phyloP scores from a whole-genome alignment of 2,329 filamentous ascomycete species.

The Dactylellina leptospora region DNA sequence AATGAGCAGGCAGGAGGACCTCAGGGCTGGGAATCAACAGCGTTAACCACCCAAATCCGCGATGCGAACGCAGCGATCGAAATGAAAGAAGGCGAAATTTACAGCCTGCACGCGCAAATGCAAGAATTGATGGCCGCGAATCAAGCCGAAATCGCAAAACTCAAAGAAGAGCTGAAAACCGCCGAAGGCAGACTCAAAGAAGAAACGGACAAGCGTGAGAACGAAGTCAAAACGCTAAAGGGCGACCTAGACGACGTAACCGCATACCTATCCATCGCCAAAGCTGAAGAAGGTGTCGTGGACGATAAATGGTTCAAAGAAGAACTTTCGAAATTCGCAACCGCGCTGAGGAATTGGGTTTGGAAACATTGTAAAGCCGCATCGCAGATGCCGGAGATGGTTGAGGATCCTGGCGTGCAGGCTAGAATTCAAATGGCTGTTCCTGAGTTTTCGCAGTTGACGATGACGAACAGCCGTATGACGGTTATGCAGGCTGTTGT shows the following conservation, averaged over 20 bases:
- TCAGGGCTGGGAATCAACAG: conserved; percentile 24
- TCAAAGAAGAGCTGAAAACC: conserved; percentile 43
- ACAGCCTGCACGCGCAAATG: conserved; percentile 47
- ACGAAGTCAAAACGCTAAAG: conserved; percentile 40
- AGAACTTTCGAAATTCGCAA: conserved; percentile 43
- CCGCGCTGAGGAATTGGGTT: conserved; percentile 41
- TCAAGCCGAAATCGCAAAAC: conserved; percentile 44
- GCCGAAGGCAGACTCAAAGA: conserved; percentile 48
- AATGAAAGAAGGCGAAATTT: conserved; percentile 42
- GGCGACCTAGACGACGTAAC: conserved; percentile 50
- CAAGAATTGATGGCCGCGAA: conserved; percentile 52
- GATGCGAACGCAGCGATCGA: conserved; percentile 39
- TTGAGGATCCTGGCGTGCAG: conserved; percentile 33
- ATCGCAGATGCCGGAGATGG: conserved; percentile 44
- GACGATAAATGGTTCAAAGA: conserved; percentile 50
- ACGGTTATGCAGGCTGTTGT: conserved; percentile 54
- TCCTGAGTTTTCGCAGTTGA: conserved; percentile 43
- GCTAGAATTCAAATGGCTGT: conserved; percentile 34
- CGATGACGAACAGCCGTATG: conserved; percentile 51
- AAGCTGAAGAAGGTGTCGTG: conserved; percentile 50
- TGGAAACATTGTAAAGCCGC: conserved; percentile 51
- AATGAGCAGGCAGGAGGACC: conserved; percentile 30
- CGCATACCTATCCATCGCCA: conserved; percentile 46
- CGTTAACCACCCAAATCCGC: conserved; percentile 19
- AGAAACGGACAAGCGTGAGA: conserved; percentile 39